A percentile compares a stretch with the other conserved stretches of the same genome.
Evolutionary conservation across 164 flowering plant genomes (phyloP).

Genomic region (Tetracentron sinense): DNA sequence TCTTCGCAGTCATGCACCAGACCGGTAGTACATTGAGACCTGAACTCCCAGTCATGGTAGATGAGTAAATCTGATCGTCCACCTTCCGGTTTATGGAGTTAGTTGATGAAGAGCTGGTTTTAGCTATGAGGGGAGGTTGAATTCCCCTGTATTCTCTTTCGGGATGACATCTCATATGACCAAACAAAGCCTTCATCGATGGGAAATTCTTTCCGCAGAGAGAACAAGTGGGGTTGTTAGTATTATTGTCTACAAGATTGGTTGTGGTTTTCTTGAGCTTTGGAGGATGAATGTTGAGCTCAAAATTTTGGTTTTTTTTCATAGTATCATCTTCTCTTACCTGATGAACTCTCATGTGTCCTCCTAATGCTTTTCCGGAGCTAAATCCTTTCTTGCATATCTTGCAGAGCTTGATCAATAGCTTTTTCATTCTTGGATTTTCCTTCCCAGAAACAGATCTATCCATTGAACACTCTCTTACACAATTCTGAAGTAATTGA

Average conservation of each 20-base stretch:
- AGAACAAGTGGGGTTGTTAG: constrained; percentile 32
- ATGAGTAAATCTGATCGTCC: too few relatives aligned
- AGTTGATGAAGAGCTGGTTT: constrained; percentile 22
- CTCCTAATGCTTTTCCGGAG: constrained; percentile 55
- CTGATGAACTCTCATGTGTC: constrained; percentile 56
- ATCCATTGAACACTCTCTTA: too few relatives aligned
- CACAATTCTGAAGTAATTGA: too few relatives aligned
- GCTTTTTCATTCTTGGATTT: too few relatives aligned
- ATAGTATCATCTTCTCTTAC: neutral
- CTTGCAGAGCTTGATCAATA: too few relatives aligned
- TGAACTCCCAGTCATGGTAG: too few relatives aligned
- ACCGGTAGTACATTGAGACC: constrained; percentile 16
- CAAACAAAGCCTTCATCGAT: constrained; percentile 53
- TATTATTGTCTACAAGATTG: too few relatives aligned
- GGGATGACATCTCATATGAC: constrained; percentile 85
- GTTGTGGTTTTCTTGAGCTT: neutral
- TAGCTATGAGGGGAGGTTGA: constrained; percentile 21
- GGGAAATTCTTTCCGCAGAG: constrained; percentile 41
- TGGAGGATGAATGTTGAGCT: neutral
- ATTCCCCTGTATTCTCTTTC: too few relatives aligned
- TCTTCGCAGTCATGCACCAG: constrained; percentile 38
- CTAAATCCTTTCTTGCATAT: constrained; percentile 32
- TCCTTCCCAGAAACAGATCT: too few relatives aligned
- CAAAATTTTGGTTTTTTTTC: neutral
- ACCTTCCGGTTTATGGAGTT: neutral